A percentile compares a stretch with the other conserved stretches of the same genome.
Conservation (phyloP, 2,329 filamentous ascomycete species). For the Pyricularia grisea region DNA sequence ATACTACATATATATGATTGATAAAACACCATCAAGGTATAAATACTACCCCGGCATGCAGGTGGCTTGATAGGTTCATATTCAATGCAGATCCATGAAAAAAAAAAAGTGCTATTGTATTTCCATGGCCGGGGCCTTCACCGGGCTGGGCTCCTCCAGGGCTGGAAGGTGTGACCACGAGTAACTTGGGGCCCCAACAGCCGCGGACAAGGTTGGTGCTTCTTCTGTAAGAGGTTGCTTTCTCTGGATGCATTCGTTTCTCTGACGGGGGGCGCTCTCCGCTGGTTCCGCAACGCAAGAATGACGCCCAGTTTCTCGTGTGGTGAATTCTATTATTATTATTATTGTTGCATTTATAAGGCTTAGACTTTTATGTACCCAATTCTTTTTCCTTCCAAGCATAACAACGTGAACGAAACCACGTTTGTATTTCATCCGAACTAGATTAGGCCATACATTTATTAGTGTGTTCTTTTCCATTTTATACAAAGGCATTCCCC, state of each 20-base stretch:
- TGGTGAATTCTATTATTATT: neutral
- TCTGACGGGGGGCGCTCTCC: neutral
- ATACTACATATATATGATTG: neutral
- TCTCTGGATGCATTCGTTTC: neutral
- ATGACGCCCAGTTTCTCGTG: neutral
- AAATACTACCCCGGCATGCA: neutral
- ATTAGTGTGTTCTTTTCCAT: neutral
- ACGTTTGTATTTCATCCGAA: neutral
- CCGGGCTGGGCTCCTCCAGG: no score
- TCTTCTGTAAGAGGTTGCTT: slow-evolving; percentile 1
- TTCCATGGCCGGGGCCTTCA: neutral
- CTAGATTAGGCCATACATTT: neutral
- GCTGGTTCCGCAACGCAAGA: neutral
- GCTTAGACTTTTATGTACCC: neutral
- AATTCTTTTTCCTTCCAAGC: neutral
- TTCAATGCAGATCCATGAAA: neutral
- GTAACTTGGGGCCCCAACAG: neutral
- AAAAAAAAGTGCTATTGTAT: neutral
- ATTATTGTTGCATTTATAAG: neutral
- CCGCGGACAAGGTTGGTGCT: neutral
- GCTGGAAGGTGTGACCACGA: neutral
- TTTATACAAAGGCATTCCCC: neutral
- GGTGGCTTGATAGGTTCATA: neutral
- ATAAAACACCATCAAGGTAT: neutral
- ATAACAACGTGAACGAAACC: neutral